Evolutionary conservation across 176 grass and related monocot species (phyloP).

Genomic region (barley (Hordeum vulgare)): DNA sequence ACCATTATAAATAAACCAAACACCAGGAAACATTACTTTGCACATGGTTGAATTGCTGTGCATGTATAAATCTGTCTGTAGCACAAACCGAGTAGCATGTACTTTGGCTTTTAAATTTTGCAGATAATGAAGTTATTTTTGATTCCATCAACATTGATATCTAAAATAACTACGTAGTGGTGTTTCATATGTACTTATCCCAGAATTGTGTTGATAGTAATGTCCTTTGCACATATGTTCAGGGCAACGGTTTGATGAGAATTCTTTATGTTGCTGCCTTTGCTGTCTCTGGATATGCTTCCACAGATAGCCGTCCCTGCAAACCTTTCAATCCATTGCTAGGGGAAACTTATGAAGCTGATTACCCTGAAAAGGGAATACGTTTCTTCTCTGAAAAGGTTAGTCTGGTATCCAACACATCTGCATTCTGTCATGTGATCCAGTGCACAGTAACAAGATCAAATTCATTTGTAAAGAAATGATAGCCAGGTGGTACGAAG

Average conservation of each 20-base stretch:
- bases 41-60: background rate
- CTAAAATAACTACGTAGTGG: background rate
- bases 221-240: slow-evolving; percentile 25
- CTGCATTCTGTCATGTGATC: background rate
- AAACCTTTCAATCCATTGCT: slow-evolving; percentile 96
- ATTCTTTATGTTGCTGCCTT: slow-evolving; percentile 83
- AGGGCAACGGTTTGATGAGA: slow-evolving; percentile 86
- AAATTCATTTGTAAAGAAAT: slow-evolving; percentile 10
- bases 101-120: background rate
- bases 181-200: slow-evolving; percentile 15
- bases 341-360: slow-evolving; percentile 93
- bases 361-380: slow-evolving; percentile 78
- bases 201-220: background rate
- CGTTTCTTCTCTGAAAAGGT: slow-evolving; percentile 94
- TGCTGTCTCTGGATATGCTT: slow-evolving; percentile 89
- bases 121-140: background rate
- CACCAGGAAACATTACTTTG: background rate
- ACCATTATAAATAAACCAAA: background rate
- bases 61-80: background rate
- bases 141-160: background rate
- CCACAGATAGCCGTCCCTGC: slow-evolving; percentile 63
- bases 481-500: background rate
- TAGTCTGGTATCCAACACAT: slow-evolving; percentile 9
- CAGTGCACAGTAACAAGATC: background rate
- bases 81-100: background rate